Evolutionary conservation across 371 early-diverging fungal species (phyloP), one percentile per base, ranked within the genome.

Genomic region (Batrachochytrium dendrobatidis): DNA sequence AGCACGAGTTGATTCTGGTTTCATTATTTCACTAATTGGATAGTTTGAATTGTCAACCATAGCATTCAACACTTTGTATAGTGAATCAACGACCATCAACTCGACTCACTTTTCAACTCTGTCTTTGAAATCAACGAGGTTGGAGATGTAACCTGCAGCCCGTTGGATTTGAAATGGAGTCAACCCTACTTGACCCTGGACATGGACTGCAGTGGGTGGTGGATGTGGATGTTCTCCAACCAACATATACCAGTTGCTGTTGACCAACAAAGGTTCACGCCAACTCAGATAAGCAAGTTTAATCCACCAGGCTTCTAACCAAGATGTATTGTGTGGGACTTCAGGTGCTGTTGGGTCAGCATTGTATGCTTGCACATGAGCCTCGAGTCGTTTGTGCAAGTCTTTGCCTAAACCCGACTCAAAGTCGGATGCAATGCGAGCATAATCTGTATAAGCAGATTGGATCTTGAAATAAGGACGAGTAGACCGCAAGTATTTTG

Each of bases 221-320:
- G 46, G 20, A 5, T 45, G 24, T 12, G 46, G 46, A 26, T 45
- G 46, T 5, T 20, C 64, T 81, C 76, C 33, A 76, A 83, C 84
- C 80, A 91, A 39, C 58, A 79, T 65, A 53, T 65, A 73, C 94
- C 92, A 94, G 65, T 92, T 94, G 55, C 89, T 86, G 62, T 92
- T 89, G 72, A 92, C 82, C 62, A 90, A 70, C 5, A 85, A 79
- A 2, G 90, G 84, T 8, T 84, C 87, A 28, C 94, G 80, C 79
- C 88, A 94, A 48, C 86, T 84, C n/a, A 91, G 82, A 66, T 96
- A 96, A 17, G 88, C 97, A 59, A 89, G 86, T 56, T 81, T 72
- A 8, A 95, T 81, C 92, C 76, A 75, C 77, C 77, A 82, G 8
- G 76, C 74, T 63, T 94, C 95, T 24, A 96, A 71, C 97, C 97